A percentile compares a stretch with the other conserved stretches of the same genome.
Evolutionary conservation across 441 rosid genomes (phyloP).

Genomic region (Pelargonium myrrhifolium): DNA sequence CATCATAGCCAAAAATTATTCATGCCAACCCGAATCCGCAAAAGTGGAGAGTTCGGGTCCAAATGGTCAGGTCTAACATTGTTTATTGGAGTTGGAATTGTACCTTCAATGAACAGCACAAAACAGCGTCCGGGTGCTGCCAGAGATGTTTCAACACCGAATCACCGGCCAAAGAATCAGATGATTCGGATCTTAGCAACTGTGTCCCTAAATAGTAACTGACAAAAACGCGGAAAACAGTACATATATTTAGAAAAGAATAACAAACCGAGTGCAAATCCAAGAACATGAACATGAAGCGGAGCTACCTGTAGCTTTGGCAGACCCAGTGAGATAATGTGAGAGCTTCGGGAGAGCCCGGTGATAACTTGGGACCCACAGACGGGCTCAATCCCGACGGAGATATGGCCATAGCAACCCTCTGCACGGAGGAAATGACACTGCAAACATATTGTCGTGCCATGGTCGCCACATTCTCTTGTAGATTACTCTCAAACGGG

Average conservation of each 20-base stretch:
- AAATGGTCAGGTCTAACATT: neutral
- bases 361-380: constrained; percentile 54
- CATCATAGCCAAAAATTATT: no score
- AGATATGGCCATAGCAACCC: constrained; percentile 91
- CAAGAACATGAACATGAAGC: neutral
- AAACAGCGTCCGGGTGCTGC: constrained; percentile 76
- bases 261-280: neutral
- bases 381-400: constrained; percentile 67
- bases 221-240: constrained; percentile 15
- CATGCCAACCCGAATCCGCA: no score
- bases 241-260: constrained; percentile 9
- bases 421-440: constrained; percentile 91
- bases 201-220: constrained; percentile 65
- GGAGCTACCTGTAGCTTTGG: constrained; percentile 62
- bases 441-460: constrained; percentile 88
- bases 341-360: constrained; percentile 82
- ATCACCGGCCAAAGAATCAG: constrained; percentile 36
- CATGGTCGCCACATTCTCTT: constrained; percentile 89
- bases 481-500: constrained; percentile 79
- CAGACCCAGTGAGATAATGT: constrained; percentile 83
- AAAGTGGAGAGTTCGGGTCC: no score
- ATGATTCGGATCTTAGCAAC: constrained; percentile 44
- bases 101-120: constrained; percentile 89
- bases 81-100: neutral
- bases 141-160: constrained; percentile 63